Evolutionary conservation across 352 stramenopile genomes (phyloP), one percentile per base, ranked within the genome.

Genomic region (Blastocystis sp.): DNA sequence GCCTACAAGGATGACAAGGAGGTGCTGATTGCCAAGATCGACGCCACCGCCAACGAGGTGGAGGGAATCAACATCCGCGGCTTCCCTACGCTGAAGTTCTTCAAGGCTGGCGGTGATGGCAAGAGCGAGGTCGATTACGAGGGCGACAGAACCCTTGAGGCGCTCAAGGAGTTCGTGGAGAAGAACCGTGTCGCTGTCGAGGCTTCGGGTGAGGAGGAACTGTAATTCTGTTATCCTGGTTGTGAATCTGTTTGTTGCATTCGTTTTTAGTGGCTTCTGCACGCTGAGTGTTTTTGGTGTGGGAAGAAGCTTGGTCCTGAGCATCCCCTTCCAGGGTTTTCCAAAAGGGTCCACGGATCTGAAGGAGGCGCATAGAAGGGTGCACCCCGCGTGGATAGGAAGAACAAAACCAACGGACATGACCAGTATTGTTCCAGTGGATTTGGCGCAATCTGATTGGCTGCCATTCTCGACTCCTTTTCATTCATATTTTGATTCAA

Each of bases 1-100:
- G 70, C 74, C 67, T 96, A 96, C 84, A 91, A 92, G 1, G 92
- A 95, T 76, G 93, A 96, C 45, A 92, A 96, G 86, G 94, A 92
- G 88, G 93, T 98, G 61, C 82, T 97, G 60, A 96, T 98, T 89
- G 94, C 92, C 88, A 97, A 97, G 93, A 97, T 98, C 90, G 95
- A 98, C 89, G 92, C 94, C 52, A 97, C 94, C 1, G 94, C 94
- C 74, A 98, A 98, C 91, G 95, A 98, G 90, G 92, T 98, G 43
- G 94, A 97, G 91, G 90, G 95, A 90, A 93, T 97, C 43, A 91
- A 95, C 53, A 92, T 98, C 88, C 92, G 93, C 78, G 95, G 94
- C 41, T 98, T 98, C 94, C 95, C 95, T 53, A 98, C 95, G 66
- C 91, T 98, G 60, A 91, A 96, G 77, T 97, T 97, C 91, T 97